Conservation (phyloP, 192 early-diverging fungal genomes). For the Coemansia erecta region DNA sequence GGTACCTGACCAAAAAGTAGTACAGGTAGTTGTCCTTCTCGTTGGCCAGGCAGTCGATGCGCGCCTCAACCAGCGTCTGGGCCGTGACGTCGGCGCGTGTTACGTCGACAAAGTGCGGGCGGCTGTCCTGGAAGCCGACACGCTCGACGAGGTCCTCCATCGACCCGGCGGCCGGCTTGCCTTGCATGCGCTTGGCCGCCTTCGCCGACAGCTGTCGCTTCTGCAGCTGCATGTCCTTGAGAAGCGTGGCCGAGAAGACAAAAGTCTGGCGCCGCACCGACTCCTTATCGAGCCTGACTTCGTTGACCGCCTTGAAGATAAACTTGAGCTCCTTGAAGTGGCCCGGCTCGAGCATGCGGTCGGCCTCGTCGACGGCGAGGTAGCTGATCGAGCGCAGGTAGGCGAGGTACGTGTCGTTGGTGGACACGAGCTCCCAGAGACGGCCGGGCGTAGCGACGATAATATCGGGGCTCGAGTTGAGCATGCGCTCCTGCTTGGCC, state of each 20-base stretch:
- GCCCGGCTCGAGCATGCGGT: conserved; percentile 77
- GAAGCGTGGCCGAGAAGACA: conserved; percentile 90
- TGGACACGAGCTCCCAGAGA: conserved; percentile 63
- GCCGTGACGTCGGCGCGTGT: conserved; percentile 67
- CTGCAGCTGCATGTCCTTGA: conserved; percentile 48
- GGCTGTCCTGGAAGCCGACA: conserved; percentile 71
- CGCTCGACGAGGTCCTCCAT: conserved; percentile 74
- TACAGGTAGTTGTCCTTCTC: conserved; percentile 88
- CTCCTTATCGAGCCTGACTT: conserved; percentile 22
- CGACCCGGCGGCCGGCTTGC: conserved; percentile 37
- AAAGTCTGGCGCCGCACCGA: conserved; percentile 70
- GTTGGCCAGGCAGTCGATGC: conserved; percentile 78
- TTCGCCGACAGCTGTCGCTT: conserved; percentile 27
- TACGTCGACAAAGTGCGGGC: conserved; percentile 78
- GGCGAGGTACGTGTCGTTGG: conserved; percentile 59
- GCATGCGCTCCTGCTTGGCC: conserved; percentile 82
- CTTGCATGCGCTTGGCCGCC: conserved; percentile 16
- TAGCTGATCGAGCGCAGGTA: conserved; percentile 63
- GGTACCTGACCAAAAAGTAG: conserved; percentile 82
- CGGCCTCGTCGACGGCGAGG: conserved; percentile 81
- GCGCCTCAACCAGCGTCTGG: conserved; percentile 68
- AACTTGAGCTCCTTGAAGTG: conserved; percentile 72
- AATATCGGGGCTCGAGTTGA: conserved; percentile 66
- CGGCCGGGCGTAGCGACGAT: conserved; percentile 83
- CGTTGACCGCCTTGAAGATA: conserved; percentile 57